Base-by-base conservation (phyloP, 2,329 filamentous ascomycete species). In the Tolypocladium endophyticum region DNA sequence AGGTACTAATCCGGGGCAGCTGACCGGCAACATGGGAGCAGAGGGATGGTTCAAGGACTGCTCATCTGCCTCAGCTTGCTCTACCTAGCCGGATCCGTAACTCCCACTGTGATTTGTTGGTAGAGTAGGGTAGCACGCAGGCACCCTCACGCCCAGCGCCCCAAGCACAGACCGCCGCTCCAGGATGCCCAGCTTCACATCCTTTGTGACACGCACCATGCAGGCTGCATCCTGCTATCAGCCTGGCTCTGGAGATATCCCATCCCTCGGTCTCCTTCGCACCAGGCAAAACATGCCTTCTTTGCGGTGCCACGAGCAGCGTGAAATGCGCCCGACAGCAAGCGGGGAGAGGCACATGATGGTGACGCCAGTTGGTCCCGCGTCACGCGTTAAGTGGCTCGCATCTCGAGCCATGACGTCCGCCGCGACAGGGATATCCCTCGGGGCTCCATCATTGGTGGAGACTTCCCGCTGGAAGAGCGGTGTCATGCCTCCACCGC, bases 351-450 rank as follows among this genome's bases (percentile, higher is more conserved):
- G 23, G 39, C 36, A 33, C n/a, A 33, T 35, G 36, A 39, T 28
- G 11, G 38, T 43, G 28, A 39, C 28, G 36, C 55, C 47, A 28
- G 57, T 16, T 50, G 33, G 57, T 43, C 50, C 47, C 39, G 38
- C 30, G 25, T 58, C 53, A 47, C 54, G 61, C 59, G 61, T 62
- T 60, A 62, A 62, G 61, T 62, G 61, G 61, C 35, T 56, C 30
- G 36, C 25, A 8, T 6, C 18, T 53, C 12, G 50, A n/a, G 50
- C 50, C 33, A 53, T 53, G 50, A 53, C 50, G 50, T 53, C 25
- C 14, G 18, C 28, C 28, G 28, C 16, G 25, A 52, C 47, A 52
- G 47, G 47, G 47, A 52, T 52, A 20, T 20, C 18, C 28, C 18
- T 33, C 7, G 18, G 12, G 30, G 28, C 50, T 12, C 50, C 50